phyloP scores from a whole-genome alignment of 2,329 filamentous ascomycete genomes.

The Neoascochyta sp. region DNA sequence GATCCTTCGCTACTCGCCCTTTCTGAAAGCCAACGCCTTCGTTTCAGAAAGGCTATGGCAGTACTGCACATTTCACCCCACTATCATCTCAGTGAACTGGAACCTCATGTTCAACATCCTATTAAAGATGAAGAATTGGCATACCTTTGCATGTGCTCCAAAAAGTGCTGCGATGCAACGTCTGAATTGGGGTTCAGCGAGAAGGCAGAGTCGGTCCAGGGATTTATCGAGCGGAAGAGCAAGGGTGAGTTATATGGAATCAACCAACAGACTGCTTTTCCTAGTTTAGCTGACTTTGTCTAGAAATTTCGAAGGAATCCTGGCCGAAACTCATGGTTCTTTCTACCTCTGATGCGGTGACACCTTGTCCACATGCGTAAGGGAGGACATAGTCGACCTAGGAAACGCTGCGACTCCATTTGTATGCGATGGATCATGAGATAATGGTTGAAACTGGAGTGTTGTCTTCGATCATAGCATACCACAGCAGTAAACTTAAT shows the following conservation, averaged over 20 bases:
- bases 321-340: conserved; percentile 7
- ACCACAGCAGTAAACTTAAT: no score
- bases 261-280: no score
- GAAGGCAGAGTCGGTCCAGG: not conserved
- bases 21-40: conserved; percentile 1
- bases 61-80: not conserved
- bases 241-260: conserved; percentile 1
- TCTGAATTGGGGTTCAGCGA: not conserved
- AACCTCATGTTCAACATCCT: not conserved
- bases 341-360: conserved; percentile 1
- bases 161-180: no score
- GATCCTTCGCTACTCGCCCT: conserved; percentile 1
- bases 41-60: conserved; percentile 5
- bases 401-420: no score
- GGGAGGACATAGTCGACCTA: no score
- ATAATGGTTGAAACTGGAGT: no score
- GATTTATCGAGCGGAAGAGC: conserved; percentile 1
- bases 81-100: conserved; percentile 5
- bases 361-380: no score
- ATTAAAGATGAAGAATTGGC: not conserved
- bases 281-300: no score
- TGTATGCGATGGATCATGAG: no score
- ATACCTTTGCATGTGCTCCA: not conserved
- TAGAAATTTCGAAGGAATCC: conserved; percentile 5
- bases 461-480: no score